These are phyloP conservation scores for Leishmania tarentolae DNA, from an alignment of 208 protist genomes.

Conservation along the genomic window DNA sequence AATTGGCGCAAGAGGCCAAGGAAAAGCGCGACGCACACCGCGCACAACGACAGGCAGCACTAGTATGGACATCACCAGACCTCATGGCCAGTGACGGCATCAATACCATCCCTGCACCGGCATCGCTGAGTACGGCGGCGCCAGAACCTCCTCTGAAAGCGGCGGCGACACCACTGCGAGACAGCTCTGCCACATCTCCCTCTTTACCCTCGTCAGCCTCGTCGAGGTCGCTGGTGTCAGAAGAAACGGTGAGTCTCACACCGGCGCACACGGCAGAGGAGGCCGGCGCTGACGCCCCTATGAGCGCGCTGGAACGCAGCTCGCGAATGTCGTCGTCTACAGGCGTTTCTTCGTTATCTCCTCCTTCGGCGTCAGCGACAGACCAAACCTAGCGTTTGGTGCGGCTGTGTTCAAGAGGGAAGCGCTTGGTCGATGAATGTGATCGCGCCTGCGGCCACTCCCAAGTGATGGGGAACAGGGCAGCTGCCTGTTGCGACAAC, in stretches of 20 bases:
- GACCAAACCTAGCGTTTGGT: not conserved
- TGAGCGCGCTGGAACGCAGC: slow-evolving; percentile 14
- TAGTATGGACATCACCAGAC: slow-evolving; percentile 37
- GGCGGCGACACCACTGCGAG: not conserved
- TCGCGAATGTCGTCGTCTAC: not conserved
- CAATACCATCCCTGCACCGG: not conserved
- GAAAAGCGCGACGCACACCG: slow-evolving; percentile 42
- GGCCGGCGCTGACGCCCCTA: slow-evolving; percentile 10
- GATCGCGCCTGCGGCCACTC: not conserved
- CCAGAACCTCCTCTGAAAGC: not conserved
- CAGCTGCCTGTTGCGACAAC: not conserved
- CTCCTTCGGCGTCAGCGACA: not conserved
- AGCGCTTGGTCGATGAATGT: not conserved
- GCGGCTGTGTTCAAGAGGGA: not conserved
- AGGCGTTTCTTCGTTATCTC: slow-evolving; percentile 13
- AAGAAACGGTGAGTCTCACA: slow-evolving; percentile 1
- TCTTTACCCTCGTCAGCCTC: slow-evolving; percentile 5
- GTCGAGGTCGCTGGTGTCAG: not conserved
- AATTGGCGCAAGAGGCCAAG: slow-evolving; percentile 52
- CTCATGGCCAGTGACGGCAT: not conserved
- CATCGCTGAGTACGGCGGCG: not conserved
- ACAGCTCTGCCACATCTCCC: no score
- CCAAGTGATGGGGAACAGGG: not conserved
- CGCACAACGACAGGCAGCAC: slow-evolving; percentile 25
- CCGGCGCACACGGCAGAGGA: slow-evolving; percentile 16